Evolutionary conservation across 1,284 basidiomycete genomes (phyloP), one percentile per base, ranked within the genome.

Genomic region (Golubevia sp.): DNA sequence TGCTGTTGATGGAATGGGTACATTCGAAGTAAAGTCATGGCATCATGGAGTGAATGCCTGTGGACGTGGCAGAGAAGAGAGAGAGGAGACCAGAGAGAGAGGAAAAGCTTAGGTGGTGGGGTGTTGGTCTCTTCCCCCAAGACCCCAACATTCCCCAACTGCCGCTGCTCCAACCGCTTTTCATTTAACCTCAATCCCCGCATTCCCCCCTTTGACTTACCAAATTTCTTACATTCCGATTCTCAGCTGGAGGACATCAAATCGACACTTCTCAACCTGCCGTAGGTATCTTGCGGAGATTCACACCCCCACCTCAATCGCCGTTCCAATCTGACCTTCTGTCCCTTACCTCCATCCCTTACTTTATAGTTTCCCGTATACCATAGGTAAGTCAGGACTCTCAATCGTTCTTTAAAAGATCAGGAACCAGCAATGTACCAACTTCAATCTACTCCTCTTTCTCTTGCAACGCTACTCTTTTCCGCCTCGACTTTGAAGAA

Each of bases 171-270:
- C 11, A 11, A 34, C 30, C 30, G 4, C 30, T 34, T 11, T 34
- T 5, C 30, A 11, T 34, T 5, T 3, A 3, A 5, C 5, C 4
- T 34, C 30, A 34, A 34, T 52, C 50, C 50, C 13, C 50, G 13
- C 21, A 6, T 26, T 52, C 50, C 11, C 50, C 21, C 5, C 13
- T 52, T 26, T 13, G 13, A 7, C 50, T 52, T 26, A 5, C 13
- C 11, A 7, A 5, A 7, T 23, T 52, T 13, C 13, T 52, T 52
- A 5, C 25, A 23, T 26, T 13, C 50, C 25, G 6, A 7, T 26
- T 85, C 67, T 85, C 85, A 18, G 79, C 85, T 23, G 85, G 85
- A 55, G 85, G 86, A 44, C 83, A 86, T 68, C 83, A 84, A 24
- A 77, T 84, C 63, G 86, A 87, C 71, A 76, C 68, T 25, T 77